Evolutionary conservation across 2,329 filamentous ascomycete genomes (phyloP).

Genomic region (Xylariaceae sp.): DNA sequence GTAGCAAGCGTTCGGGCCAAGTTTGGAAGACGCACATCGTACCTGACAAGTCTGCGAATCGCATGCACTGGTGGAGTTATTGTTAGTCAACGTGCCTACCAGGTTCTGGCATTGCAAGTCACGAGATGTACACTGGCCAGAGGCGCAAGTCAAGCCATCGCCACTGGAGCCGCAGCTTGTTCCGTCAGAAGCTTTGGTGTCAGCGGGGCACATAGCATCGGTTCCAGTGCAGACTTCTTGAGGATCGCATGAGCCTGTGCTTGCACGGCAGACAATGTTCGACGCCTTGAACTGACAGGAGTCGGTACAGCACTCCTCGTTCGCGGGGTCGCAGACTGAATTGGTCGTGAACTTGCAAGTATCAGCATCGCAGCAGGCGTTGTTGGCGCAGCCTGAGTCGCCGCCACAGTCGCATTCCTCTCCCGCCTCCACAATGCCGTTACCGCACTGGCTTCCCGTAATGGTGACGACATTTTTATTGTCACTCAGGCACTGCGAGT

Average conservation of each 20-base stretch:
- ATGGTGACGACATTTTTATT: slow-evolving; percentile 82
- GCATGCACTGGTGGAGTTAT: slow-evolving; percentile 79
- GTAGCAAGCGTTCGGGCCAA: slow-evolving; percentile 63
- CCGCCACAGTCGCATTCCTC: slow-evolving; percentile 98
- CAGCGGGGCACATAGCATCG: slow-evolving; percentile 67
- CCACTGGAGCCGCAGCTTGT: slow-evolving; percentile 63
- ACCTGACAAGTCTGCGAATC: slow-evolving; percentile 68
- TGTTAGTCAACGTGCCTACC: slow-evolving; percentile 68
- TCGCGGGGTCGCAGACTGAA: slow-evolving; percentile 75
- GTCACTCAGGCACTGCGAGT: slow-evolving; percentile 72
- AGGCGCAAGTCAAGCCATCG: slow-evolving; percentile 70
- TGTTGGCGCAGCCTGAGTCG: slow-evolving; percentile 61
- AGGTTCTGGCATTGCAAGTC: slow-evolving; percentile 83
- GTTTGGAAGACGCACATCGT: slow-evolving; percentile 68
- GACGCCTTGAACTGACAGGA: slow-evolving; percentile 63
- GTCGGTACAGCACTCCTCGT: slow-evolving; percentile 74
- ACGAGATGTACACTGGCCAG: slow-evolving; percentile 90
- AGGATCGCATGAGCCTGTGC: slow-evolving; percentile 79
- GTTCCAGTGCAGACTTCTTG: slow-evolving; percentile 76
- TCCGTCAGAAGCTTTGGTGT: slow-evolving; percentile 67
- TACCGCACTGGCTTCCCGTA: slow-evolving; percentile 82
- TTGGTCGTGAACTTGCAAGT: slow-evolving; percentile 80
- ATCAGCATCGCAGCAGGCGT: slow-evolving; percentile 76
- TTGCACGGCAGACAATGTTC: slow-evolving; percentile 74
- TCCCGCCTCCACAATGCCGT: slow-evolving; percentile 90